Base-by-base conservation (phyloP, 345 rosid species). In the Brassica cretica region DNA sequence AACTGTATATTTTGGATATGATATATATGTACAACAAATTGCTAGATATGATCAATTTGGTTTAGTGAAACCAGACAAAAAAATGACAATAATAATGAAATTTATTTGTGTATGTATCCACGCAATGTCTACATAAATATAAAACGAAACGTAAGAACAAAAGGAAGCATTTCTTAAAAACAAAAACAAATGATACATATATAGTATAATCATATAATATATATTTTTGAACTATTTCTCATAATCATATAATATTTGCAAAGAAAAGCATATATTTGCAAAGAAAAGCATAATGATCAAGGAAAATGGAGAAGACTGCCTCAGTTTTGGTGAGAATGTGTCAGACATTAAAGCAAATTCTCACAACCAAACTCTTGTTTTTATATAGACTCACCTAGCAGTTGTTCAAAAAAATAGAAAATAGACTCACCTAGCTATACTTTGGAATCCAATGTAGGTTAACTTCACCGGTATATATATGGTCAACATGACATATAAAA, bases 291-390 rank as follows among this genome's bases (percentile, higher is more conserved):
- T 70, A 72, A 29, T 78, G 39, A 53, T 71, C 73, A 78, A 78
- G n/a, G 61, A 37, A 8, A 65, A 41, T 56, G 49, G 81, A 71
- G 76, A 61, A 78, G 76, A 78, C 67, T 41, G 76, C 51, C 76
- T 78, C 81, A 78, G 39, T 56, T 71, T 71, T 78, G 62, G 70
- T 71, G 81, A 78, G 76, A 78, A 78, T 65, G 72, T 78, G 76
- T 78, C 81, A 78, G 76, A 39, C 68, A 71, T 66, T 72, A 72
- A 41, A 78, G 76, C 81, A 65, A 78, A 65, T 65, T 6, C 76
- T 65, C 44, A 27, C 33, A 41, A 56, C 35, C 10, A 65, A 76
- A 18, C 29, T 66, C 67, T 55, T 5, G n/a, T 55, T 56, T 63
- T 44, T 27, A 63, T n/a, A 32, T 8, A 62, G 10, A 32, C 64